Percentiles rank a stretch among this genome's conserved stretches.
phyloP scores from a whole-genome alignment of 208 protist species.

The Spongospora subterranea region DNA sequence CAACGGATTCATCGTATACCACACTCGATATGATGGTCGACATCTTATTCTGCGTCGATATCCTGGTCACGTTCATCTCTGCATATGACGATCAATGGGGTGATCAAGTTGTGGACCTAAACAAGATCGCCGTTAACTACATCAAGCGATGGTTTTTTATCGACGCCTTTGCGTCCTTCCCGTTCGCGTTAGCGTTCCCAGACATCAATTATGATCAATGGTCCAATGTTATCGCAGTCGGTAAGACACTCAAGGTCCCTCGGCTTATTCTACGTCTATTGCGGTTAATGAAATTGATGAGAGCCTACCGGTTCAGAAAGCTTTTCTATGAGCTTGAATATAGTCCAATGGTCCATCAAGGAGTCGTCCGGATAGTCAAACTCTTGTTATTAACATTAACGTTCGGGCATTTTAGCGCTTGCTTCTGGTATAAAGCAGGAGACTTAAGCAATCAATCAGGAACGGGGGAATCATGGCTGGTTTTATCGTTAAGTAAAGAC shows the following conservation, averaged over 20 bases:
- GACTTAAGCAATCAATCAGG: neutral
- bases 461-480: neutral
- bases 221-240: neutral
- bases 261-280: neutral
- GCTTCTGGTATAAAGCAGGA: constrained; percentile 31
- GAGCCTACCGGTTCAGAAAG: constrained; percentile 33
- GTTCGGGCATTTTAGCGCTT: constrained; percentile 48
- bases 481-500: neutral
- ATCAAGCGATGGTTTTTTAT: constrained; percentile 20
- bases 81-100: constrained; percentile 4
- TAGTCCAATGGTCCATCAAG: constrained; percentile 15
- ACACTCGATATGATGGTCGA: constrained; percentile 51
- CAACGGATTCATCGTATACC: neutral
- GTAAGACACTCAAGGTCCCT: constrained; percentile 31
- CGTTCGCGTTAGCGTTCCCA: neutral
- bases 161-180: constrained; percentile 53
- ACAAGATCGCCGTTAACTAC: neutral
- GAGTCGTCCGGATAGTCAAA: constrained; percentile 5
- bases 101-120: constrained; percentile 6
- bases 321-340: constrained; percentile 50
- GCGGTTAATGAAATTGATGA: neutral
- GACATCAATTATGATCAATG: neutral
- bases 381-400: neutral
- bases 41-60: constrained; percentile 37
- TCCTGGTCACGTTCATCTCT: constrained; percentile 33